Base-by-base conservation (phyloP, 2,329 filamentous ascomycete species). In the Clonostachys chloroleuca region DNA sequence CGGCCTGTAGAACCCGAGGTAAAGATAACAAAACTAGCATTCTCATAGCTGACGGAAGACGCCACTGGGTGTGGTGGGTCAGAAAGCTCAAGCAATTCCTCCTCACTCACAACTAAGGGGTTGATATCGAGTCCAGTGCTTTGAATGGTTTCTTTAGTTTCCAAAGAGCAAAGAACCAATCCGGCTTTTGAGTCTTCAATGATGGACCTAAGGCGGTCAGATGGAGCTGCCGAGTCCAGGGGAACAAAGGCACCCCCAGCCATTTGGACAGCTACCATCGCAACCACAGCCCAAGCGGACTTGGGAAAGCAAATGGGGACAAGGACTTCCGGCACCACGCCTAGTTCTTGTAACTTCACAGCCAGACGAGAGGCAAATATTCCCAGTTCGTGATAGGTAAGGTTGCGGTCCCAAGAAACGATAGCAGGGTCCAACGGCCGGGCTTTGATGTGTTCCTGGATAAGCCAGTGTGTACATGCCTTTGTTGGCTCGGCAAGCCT, bases 21-120 rank as follows among this genome's bases (percentile, higher is more conserved):
- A 18, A 47, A 47, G 17, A 47, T 39, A 20, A 51, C 49, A 35
- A 48, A 81, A 63, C 85, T 85, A 3, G 81, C 81, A 48, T 73
- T 75, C 8, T 81, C 81, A 0, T 81, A 84, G 49, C 79, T 84
- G 12, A 81, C 81, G 1, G 81, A 84, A 12, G 81, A 85, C 57
- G 42, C 20, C 13, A 41, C 14, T 10, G 18, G 49, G 40, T 58
- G 54, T 34, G 61, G 53, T 35, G 59, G 54, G 6, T 60, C 53
- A 40, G 51, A 51, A 8, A 64, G 65, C 13, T 68, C 53, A 12
- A 61, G 55, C 12, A 74, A 49, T 12, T 63, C 55, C 8, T 58
- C 59, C 12, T 57, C 62, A 30, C 56, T 55, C 10, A 60, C 57
- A 12, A 39, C 14, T 39, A 39, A 6, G 36, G 17, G 13, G 66